phyloP scores from a whole-genome alignment of 23 red algal species.

The Chondrus crispus region DNA sequence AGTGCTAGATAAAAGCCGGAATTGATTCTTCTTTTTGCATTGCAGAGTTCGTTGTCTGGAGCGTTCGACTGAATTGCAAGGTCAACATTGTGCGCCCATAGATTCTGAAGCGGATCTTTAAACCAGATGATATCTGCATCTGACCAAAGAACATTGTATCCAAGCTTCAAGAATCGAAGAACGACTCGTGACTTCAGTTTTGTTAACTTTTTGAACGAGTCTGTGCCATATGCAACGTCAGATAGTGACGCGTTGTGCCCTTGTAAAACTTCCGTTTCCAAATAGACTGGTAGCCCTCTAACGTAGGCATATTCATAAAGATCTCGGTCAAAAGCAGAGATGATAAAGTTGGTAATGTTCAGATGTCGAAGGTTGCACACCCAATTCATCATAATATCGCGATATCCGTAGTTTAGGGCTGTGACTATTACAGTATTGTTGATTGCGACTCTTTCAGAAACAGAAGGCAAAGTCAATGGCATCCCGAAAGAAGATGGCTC shows the following conservation, averaged over 20 bases:
- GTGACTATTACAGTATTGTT: conserved; percentile 69
- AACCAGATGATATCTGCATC: conserved; percentile 93
- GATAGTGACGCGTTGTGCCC: not conserved
- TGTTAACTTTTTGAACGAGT: conserved; percentile 75
- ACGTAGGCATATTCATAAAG: conserved; percentile 78
- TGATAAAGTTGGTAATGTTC: conserved; percentile 71
- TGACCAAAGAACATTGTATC: conserved; percentile 88
- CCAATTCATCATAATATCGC: conserved; percentile 92
- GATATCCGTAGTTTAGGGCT: conserved; percentile 88
- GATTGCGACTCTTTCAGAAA: conserved; percentile 15
- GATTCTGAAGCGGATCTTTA: conserved; percentile 38
- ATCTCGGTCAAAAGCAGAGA: conserved; percentile 81
- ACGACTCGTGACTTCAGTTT: conserved; percentile 94
- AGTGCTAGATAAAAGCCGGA: conserved; percentile 81
- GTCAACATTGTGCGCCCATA: conserved; percentile 33
- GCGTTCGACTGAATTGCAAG: conserved; percentile 78
- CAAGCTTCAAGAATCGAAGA: conserved; percentile 58
- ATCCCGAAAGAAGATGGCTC: conserved; percentile 27
- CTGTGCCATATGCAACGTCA: conserved; percentile 64
- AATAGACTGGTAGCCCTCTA: conserved; percentile 74
- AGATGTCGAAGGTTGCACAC: conserved; percentile 88
- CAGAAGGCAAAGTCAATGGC: conserved; percentile 37
- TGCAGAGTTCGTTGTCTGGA: conserved; percentile 51
- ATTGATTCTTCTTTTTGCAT: conserved; percentile 72
- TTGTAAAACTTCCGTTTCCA: conserved; percentile 19